Percentiles rank a stretch among this genome's conserved stretches.
Conservation (phyloP, 75 land plant species). For the Chamaecyparis obtusa region DNA sequence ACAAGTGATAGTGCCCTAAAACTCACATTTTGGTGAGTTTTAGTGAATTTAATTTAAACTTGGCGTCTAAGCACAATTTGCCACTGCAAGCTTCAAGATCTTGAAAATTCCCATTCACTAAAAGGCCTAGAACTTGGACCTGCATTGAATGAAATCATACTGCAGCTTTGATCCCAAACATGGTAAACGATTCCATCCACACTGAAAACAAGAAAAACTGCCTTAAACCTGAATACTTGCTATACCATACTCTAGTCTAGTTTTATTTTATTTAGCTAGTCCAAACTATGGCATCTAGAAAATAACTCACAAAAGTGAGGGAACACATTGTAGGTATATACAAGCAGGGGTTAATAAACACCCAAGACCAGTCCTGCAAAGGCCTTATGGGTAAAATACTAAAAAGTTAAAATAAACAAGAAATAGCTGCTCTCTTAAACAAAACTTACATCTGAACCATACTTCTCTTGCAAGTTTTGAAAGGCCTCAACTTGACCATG, state of each 20-base stretch:
- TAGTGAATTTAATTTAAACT: too few relatives aligned
- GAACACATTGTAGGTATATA: background rate
- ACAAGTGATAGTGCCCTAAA: too few relatives aligned
- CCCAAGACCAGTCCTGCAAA: background rate
- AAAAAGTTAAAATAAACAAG: background rate
- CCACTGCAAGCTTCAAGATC: too few relatives aligned
- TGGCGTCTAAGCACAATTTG: too few relatives aligned
- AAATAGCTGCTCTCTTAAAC: background rate
- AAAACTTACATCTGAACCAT: slow-evolving; percentile 18
- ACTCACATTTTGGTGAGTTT: too few relatives aligned
- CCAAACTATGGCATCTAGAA: background rate
- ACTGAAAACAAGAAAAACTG: background rate
- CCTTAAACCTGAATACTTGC: background rate
- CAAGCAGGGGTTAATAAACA: background rate
- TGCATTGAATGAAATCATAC: too few relatives aligned
- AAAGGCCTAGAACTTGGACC: too few relatives aligned
- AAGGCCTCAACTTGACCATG: slow-evolving; percentile 46
- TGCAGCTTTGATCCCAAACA: background rate
- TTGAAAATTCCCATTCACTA: too few relatives aligned
- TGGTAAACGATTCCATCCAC: background rate
- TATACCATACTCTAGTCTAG: background rate
- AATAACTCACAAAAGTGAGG: background rate
- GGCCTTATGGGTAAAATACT: background rate
- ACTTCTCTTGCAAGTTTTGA: slow-evolving; percentile 27
- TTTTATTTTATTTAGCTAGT: background rate